Evolutionary conservation across 1,284 basidiomycete genomes (phyloP), one percentile per base, ranked within the genome.

Genomic region (Phellopilus nigrolimitatus): DNA sequence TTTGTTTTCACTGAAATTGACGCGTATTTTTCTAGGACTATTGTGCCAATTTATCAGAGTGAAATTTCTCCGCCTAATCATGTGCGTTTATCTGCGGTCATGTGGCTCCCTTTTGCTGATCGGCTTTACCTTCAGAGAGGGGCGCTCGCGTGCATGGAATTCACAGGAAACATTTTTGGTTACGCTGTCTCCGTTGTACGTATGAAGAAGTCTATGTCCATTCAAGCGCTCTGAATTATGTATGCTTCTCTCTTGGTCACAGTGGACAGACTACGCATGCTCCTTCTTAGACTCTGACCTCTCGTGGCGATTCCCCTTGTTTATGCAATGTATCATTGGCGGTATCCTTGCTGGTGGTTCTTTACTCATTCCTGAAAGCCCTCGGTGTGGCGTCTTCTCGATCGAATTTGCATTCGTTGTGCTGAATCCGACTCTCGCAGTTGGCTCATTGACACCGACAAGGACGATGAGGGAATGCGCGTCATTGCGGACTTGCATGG

Each of bases 1-100:
- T n/a, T n/a, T n/a, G n/a, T n/a, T n/a, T n/a, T n/a, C n/a, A n/a
- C n/a, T n/a, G n/a, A n/a, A n/a, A n/a, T n/a, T n/a, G n/a, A n/a
- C n/a, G n/a, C n/a, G n/a, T n/a, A n/a, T n/a, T n/a, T n/a, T n/a
- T n/a, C n/a, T 62, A 91, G 91, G 48, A 97, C 95, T 54, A 93
- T 97, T 57, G 95, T 98, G 19, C 95, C 95, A 4, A 97, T 97
- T 55, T 99, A 97, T 67, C 95, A 97, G 71, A 91, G 88, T 60
- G 95, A 98, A 72, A 92, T 98, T 46, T 95, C 92, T 2, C 94
- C 95, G 12, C 91, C 95, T 2, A 81, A 92, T 63, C 91, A 97
- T 71, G 91, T 90, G 64, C 50, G 87, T 30, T 45, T 37, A 15
- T 49, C 13, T 15, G n/a, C 38, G 47, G n/a, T 43, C 41, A 27